Evolutionary conservation across 441 rosid species (phyloP), one percentile per base, ranked within the genome.

Genomic region (Erodium texanum): DNA sequence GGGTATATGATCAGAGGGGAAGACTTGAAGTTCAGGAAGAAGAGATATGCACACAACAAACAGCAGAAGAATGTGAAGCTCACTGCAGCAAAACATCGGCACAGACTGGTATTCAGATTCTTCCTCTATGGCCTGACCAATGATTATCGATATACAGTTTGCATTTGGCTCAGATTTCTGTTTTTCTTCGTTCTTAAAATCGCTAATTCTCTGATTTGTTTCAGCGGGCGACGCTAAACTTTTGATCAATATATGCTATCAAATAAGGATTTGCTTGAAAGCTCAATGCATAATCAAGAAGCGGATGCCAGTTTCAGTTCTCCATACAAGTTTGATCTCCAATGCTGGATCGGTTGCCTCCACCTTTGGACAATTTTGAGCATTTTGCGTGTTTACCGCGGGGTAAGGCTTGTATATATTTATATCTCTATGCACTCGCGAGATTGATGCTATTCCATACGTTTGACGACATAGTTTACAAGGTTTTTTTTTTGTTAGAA

Each of bases 1-100:
- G 58, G 61, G 18, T 89, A 82, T 85, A 90, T 87, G 87, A 83
- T 89, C 61, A 72, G 78, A 15, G 89, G 90, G 34, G 82, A 82
- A 70, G 84, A 79, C 74, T 83, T 89, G 14, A 85, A 79, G 77
- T 75, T 79, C 70, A 70, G 79, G 45, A 82, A 77, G 45, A 82
- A 77, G 78, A 56, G 71, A 58, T 10, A 81, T 69, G 74, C 24
- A 73, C 66, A 34, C 70, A 34, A 67, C 70, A 90, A 86, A 84
- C 86, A 82, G 72, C 82, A 70, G 71, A 88, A 73, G 29, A 54
- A 61, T 24, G 70, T 29, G 83, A 86, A 84, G 77, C 76, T 73
- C 64, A 62, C 74, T 68, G 77, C 78, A 66, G 70, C 65, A n/a
- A 85, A 80, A 76, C 83, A 74, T 58, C 76, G 69, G 59, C 67